Evolutionary conservation across 306 rosid species (phyloP), one percentile per base, ranked within the genome.

Genomic region (Quercus berberidifolia): DNA sequence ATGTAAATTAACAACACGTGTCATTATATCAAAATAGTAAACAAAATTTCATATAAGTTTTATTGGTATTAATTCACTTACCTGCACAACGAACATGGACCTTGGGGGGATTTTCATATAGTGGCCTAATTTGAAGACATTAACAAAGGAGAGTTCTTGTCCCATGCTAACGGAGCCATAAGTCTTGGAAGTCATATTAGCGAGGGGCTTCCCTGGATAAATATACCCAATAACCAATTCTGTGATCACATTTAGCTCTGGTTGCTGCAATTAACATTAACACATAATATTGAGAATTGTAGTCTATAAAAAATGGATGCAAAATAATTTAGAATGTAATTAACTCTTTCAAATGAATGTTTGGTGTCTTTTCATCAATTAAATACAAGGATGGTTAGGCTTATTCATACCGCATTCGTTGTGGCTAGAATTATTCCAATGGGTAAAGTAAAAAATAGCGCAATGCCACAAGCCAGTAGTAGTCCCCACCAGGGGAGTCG

Each of bases 401-500:
- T 52, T 20, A 67, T 9, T n/a, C 52, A 11, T 89, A 90, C 97
- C 77, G 4, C 75, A 49, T 94, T 94, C 43, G 98, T 92, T 58
- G 98, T 94, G 69, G 97, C 97, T 82, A 85, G 88, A 77, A 94
- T 87, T 43, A 94, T 86, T 14, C 97, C 96, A 64, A 89, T 15
- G 20, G 98, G 97, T 68, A 90, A 83, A 52, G 97, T 92, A 88
- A 92, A 92, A 46, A 76, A 23, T 0, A 89, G 51, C 19, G 97
- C 97, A 78, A 92, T 83, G 13, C 14, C 65, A 41, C 87, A 77
- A 5, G 97, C 89, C 26, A 94, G 17, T 13, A 92, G 6, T 28
- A 94, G 60, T 71, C 98, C 98, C 98, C 98, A 92, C 88, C 91
- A 94, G 49, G 98, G 97, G 54, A 94, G 83, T 59, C 91, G 98